phyloP scores from a whole-genome alignment of 495 filamentous ascomycete genomes.

The Aspergillus panamensis region DNA sequence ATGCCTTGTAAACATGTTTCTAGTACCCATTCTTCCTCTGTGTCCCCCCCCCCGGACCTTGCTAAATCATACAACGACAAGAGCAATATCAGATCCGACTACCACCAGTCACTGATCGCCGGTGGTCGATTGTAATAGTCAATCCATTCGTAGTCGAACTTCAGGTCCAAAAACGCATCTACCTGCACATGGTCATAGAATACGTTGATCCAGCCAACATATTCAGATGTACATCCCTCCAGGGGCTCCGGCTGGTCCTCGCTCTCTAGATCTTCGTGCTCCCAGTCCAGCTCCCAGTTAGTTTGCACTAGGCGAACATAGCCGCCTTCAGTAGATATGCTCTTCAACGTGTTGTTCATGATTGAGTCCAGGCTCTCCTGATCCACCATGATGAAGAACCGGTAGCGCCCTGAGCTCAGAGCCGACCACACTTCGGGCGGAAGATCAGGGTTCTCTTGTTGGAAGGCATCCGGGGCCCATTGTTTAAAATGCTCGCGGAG shows the following conservation, averaged over 20 bases:
- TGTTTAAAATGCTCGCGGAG: constrained; percentile 30
- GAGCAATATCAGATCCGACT: too few relatives aligned
- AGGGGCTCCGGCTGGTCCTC: constrained; percentile 24
- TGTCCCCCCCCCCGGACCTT: too few relatives aligned
- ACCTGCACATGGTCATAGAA: constrained; percentile 6
- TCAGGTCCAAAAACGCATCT: background rate
- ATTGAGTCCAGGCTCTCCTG: constrained; percentile 27
- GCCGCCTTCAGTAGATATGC: constrained; percentile 12
- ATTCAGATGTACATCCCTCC: constrained; percentile 23
- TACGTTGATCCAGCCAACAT: constrained; percentile 33
- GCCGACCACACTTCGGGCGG: constrained; percentile 17
- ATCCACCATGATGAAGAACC: constrained; percentile 27
- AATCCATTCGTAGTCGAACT: constrained; percentile 3
- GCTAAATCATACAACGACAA: too few relatives aligned
- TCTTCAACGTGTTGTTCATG: too few relatives aligned
- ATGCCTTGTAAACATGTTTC: too few relatives aligned
- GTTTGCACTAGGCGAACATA: constrained; percentile 25
- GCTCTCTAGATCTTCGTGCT: constrained; percentile 6
- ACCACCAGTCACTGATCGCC: background rate
- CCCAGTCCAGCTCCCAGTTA: constrained; percentile 18
- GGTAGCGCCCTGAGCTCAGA: constrained; percentile 20
- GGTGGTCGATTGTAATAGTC: constrained; percentile 5
- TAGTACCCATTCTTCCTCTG: too few relatives aligned
- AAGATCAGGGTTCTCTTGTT: background rate
- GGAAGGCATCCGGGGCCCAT: constrained; percentile 21